Base-by-base conservation (phyloP, 306 rosid genomes). In the Spatholobus suberectus region DNA sequence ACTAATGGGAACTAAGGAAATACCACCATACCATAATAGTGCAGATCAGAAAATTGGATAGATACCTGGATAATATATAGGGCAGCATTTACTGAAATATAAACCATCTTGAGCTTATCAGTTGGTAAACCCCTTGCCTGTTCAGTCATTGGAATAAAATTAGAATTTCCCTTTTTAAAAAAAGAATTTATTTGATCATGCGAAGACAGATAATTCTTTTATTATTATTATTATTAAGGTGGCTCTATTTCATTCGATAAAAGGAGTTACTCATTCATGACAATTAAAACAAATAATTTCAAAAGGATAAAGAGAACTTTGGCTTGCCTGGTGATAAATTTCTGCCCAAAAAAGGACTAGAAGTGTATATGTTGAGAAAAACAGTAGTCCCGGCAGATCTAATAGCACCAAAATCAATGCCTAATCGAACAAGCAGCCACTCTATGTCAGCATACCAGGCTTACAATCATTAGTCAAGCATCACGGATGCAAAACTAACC, bases 331-430 rank as follows among this genome's bases (percentile, higher is more conserved):
- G 77, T 94, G 93, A 89, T 96, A 92, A 77, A 96, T 96, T 88
- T 96, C 98, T 57, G 99, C 98, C 98, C 98, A 96, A 69, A 96
- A 96, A 77, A 96, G 97, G 79, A 89, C 99, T 43, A 96, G 89
- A 77, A 96, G 96, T 14, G 99, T 93, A 83, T 92, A 96, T 9
- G 99, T 92, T 14, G 99, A 90, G 91, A 96, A 94, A 85, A 96
- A 96, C 3, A 96, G 86, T 51, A 96, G 88, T 67, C 99, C 99
- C 0, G 99, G 99, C 51, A 96, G 93, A 84, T 96, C 94, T 86
- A 92, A 59, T 35, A 92, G 75, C 65, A 88, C 90, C 86, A 78
- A 88, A 75, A 87, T 70, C 35, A 94, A 75, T 4, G 89, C 98
- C 99, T 96, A 87, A 88, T 83, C 69, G 81, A 88, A 80, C 47